Percentiles rank a stretch among this genome's conserved stretches.
phyloP scores from a whole-genome alignment of 805 yeast genomes.

The Candida nanaspora region DNA sequence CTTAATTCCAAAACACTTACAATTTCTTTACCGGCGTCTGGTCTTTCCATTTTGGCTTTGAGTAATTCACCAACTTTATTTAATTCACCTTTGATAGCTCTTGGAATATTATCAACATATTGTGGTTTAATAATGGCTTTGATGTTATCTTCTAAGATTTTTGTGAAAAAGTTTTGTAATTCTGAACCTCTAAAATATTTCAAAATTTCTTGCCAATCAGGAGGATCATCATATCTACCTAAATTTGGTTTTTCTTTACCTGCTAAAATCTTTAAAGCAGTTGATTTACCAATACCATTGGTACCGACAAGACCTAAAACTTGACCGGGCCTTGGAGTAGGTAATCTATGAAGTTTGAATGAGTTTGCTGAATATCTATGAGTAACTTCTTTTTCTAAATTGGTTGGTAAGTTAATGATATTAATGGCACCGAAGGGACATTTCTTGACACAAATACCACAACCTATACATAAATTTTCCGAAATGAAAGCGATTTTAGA shows the following conservation, averaged over 20 bases:
- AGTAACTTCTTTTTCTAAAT: conserved; percentile 85
- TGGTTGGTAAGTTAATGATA: conserved; percentile 94
- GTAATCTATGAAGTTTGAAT: conserved; percentile 93
- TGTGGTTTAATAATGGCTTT: conserved; percentile 98
- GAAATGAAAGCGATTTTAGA: conserved; percentile 92
- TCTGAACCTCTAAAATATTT: conserved; percentile 94
- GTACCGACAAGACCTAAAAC: conserved; percentile 97
- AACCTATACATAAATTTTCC: conserved; percentile 92
- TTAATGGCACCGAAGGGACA: conserved; percentile 97
- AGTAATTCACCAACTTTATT: conserved; percentile 81
- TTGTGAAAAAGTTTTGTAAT: conserved; percentile 91
- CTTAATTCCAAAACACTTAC: conserved; percentile 67
- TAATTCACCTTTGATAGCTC: conserved; percentile 88
- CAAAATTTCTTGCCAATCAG: conserved; percentile 93
- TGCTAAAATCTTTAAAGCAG: conserved; percentile 92
- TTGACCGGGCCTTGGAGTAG: conserved; percentile 98
- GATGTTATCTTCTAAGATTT: conserved; percentile 86
- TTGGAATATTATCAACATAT: conserved; percentile 95
- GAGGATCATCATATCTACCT: conserved; percentile 92
- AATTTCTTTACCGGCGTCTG: conserved; percentile 56
- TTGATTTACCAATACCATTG: conserved; percentile 98
- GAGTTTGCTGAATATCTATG: conserved; percentile 98
- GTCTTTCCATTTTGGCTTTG: conserved; percentile 70
- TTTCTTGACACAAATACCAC: conserved; percentile 98
- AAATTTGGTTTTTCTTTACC: conserved; percentile 97